These are phyloP conservation scores for Rubroboletus pulcherrimus DNA, from an alignment of 768 basidiomycete species.

Conservation along the genomic window DNA sequence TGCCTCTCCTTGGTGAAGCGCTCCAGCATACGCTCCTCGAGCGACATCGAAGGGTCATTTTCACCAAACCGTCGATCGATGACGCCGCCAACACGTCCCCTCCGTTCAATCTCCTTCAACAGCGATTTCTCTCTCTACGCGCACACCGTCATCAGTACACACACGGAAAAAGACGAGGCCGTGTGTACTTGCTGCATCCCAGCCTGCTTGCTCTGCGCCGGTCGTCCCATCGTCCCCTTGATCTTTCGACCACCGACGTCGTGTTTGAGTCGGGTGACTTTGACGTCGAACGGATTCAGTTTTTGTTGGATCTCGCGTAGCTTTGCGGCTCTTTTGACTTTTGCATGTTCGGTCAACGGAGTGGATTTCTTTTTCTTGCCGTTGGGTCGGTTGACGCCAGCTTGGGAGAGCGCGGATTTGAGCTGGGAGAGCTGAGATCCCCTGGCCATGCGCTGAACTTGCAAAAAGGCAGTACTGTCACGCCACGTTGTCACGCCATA, in stretches of 20 bases:
- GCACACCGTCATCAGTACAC: constrained; percentile 2
- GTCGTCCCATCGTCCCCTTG: constrained; percentile 78
- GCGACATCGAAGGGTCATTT: constrained; percentile 85
- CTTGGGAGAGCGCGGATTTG: constrained; percentile 75
- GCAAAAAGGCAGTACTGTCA: not conserved
- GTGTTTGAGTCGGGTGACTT: constrained; percentile 89
- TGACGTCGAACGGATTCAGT: constrained; percentile 92
- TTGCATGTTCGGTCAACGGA: constrained; percentile 64
- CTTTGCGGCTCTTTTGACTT: constrained; percentile 74
- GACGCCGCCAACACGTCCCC: constrained; percentile 81
- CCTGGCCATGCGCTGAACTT: constrained; percentile 39
- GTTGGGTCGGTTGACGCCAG: constrained; percentile 66
- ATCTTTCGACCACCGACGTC: constrained; percentile 87
- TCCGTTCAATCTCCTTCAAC: constrained; percentile 82
- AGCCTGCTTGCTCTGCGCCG: constrained; percentile 84
- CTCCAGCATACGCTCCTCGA: constrained; percentile 96
- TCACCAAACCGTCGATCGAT: constrained; percentile 96
- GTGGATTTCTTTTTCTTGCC: constrained; percentile 67
- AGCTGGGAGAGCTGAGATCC: constrained; percentile 91
- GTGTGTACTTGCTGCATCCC: constrained; percentile 79
- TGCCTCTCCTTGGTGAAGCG: constrained; percentile 92
- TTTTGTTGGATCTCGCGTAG: constrained; percentile 80
- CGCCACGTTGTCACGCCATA: not conserved
- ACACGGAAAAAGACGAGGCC: constrained; percentile 3
- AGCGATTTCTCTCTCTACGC: constrained; percentile 79